phyloP scores from a whole-genome alignment of 768 basidiomycete species.

The Rhizopogon sp. region DNA sequence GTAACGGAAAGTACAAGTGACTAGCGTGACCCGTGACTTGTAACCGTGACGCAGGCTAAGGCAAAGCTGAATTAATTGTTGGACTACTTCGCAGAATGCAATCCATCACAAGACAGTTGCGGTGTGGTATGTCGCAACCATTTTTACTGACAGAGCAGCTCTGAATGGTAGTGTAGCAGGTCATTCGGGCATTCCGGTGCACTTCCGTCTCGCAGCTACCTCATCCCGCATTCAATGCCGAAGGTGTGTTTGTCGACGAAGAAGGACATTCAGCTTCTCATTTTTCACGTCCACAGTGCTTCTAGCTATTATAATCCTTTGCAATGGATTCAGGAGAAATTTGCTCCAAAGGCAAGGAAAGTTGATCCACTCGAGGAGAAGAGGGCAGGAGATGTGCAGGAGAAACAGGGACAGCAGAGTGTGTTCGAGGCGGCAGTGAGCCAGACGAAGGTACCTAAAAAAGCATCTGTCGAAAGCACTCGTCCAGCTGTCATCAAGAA shows the following conservation, averaged over 20 bases:
- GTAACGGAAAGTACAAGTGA: conserved; percentile 20
- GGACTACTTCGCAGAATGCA: conserved; percentile 19
- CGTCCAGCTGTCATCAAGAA: conserved; percentile 13
- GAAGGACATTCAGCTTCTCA: neutral
- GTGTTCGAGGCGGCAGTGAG: conserved; percentile 14
- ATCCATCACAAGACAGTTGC: conserved; percentile 17
- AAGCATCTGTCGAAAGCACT: neutral
- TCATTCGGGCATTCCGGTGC: conserved; percentile 8
- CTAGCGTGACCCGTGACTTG: conserved; percentile 4
- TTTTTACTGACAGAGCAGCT: neutral
- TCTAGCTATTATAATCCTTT: conserved; percentile 53
- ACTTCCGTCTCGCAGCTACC: conserved; percentile 7
- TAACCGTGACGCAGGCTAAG: conserved; percentile 9
- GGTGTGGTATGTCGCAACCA: conserved; percentile 17
- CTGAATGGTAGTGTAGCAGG: conserved; percentile 9
- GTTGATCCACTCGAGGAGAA: conserved; percentile 38
- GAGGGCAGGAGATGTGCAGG: conserved; percentile 38
- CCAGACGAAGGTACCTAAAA: conserved; percentile 4
- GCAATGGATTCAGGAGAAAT: conserved; percentile 58
- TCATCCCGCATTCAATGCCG: conserved; percentile 31
- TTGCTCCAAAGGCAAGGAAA: conserved; percentile 44
- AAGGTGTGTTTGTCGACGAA: conserved; percentile 31
- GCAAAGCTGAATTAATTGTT: conserved; percentile 13
- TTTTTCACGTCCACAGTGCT: conserved; percentile 14
- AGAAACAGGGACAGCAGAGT: conserved; percentile 24